phyloP scores from a whole-genome alignment of 352 stramenopile species.

The Thalassiosira livingstoniorum region DNA sequence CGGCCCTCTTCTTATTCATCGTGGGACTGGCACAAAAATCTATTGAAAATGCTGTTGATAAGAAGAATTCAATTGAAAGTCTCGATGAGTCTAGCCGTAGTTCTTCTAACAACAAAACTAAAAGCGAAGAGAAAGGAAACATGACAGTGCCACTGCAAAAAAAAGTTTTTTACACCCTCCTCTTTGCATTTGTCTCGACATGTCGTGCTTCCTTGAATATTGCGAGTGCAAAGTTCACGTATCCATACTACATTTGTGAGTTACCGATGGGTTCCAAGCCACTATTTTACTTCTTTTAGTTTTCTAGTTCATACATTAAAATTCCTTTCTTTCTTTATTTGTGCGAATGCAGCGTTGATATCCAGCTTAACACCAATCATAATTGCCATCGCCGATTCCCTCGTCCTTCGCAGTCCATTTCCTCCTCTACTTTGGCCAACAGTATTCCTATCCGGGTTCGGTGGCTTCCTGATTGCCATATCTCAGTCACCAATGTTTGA shows the following conservation, averaged over 20 bases:
- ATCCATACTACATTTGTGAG: slow-evolving; percentile 45
- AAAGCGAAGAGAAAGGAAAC: not conserved
- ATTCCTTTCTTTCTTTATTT: not conserved
- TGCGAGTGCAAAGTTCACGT: slow-evolving; percentile 33
- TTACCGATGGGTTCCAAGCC: not conserved
- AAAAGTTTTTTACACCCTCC: slow-evolving; percentile 26
- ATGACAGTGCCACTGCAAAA: slow-evolving; percentile 5
- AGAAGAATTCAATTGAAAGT: no score
- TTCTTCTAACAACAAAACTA: slow-evolving; percentile 1
- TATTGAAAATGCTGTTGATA: not conserved
- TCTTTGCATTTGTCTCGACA: slow-evolving; percentile 42
- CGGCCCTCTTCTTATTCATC: slow-evolving; percentile 27
- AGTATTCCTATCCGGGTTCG: slow-evolving; percentile 20
- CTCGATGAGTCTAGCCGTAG: no score
- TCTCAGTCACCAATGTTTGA: slow-evolving; percentile 20
- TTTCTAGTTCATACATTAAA: not conserved
- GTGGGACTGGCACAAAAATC: not conserved
- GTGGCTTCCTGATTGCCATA: slow-evolving; percentile 33
- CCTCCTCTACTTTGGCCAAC: slow-evolving; percentile 40
- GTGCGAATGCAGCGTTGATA: slow-evolving; percentile 35
- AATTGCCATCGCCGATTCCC: slow-evolving; percentile 22
- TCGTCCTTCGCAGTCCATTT: slow-evolving; percentile 37
- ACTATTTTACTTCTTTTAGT: not conserved
- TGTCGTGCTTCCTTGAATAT: slow-evolving; percentile 33
- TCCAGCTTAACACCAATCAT: slow-evolving; percentile 37